Percentiles rank a stretch among this genome's conserved stretches.
phyloP scores from a whole-genome alignment of 2,329 filamentous ascomycete genomes.

The Colletotrichum tanaceti region DNA sequence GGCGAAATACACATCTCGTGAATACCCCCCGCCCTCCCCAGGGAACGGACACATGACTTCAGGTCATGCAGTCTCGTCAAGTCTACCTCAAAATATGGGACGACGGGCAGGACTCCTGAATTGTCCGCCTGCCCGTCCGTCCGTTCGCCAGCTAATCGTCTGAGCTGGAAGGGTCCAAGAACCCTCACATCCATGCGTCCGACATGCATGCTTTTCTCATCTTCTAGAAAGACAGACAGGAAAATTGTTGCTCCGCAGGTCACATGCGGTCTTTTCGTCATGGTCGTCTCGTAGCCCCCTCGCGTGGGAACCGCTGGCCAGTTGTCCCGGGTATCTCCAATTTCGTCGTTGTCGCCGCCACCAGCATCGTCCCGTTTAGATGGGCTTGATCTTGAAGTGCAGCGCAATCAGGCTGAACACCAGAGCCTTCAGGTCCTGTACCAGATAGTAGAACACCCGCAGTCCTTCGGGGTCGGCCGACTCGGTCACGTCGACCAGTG shows the following conservation, averaged over 20 bases:
- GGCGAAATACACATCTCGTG: slow-evolving; percentile 19
- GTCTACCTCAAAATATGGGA: slow-evolving; percentile 27
- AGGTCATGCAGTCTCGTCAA: slow-evolving; percentile 2
- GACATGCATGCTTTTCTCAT: slow-evolving; percentile 25
- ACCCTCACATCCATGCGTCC: slow-evolving; percentile 27
- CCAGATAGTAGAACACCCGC: slow-evolving; percentile 97
- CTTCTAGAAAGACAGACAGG: slow-evolving; percentile 23
- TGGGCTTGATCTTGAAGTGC: slow-evolving; percentile 95
- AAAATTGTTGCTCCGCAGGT: slow-evolving; percentile 19
- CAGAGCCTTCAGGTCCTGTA: slow-evolving; percentile 95
- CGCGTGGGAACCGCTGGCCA: slow-evolving; percentile 9
- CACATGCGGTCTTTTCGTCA: slow-evolving; percentile 28
- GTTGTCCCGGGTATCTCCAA: slow-evolving; percentile 45
- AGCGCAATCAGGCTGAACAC: slow-evolving; percentile 96
- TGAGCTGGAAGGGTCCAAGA: slow-evolving; percentile 36
- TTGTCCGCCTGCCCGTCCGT: slow-evolving; percentile 23
- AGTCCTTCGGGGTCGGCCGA: slow-evolving; percentile 95
- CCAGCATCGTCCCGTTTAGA: slow-evolving; percentile 55
- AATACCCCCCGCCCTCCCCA: no score
- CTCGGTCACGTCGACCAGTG: slow-evolving; percentile 94
- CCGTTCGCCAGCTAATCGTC: slow-evolving; percentile 35
- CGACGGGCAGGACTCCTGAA: slow-evolving; percentile 9
- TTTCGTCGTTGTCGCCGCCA: slow-evolving; percentile 29
- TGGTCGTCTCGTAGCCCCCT: slow-evolving; percentile 22
- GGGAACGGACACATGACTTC: slow-evolving; percentile 12